Conservation (phyloP, 2,329 filamentous ascomycete genomes). For the Domatiomyces globalis region DNA sequence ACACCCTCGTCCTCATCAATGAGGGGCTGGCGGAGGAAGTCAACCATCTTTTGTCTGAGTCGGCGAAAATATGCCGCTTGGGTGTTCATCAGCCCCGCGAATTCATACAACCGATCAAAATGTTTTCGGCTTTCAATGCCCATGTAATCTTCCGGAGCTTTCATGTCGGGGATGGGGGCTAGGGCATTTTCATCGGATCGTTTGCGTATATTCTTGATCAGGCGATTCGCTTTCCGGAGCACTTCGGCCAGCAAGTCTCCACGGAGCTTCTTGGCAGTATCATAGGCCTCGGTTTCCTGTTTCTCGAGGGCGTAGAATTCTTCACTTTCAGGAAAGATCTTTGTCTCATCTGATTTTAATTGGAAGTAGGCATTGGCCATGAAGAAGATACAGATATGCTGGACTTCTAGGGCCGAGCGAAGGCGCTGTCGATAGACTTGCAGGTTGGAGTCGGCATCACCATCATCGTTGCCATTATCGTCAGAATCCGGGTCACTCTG, state of each 20-base stretch:
- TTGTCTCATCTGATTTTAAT: constrained; percentile 55
- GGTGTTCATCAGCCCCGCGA: constrained; percentile 53
- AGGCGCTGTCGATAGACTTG: constrained; percentile 51
- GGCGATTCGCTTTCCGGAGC: constrained; percentile 43
- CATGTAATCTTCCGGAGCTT: constrained; percentile 34
- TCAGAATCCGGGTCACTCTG: constrained; percentile 19
- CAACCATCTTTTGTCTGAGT: constrained; percentile 60
- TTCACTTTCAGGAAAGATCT: constrained; percentile 43
- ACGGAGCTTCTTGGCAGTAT: constrained; percentile 61
- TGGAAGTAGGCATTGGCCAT: constrained; percentile 72
- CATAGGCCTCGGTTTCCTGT: constrained; percentile 59
- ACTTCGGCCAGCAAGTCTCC: constrained; percentile 57
- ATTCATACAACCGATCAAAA: constrained; percentile 49
- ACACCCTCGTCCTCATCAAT: constrained; percentile 67
- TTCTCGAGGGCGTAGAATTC: constrained; percentile 46
- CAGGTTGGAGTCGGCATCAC: constrained; percentile 33
- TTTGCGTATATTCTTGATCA: constrained; percentile 51
- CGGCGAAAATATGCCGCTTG: constrained; percentile 58
- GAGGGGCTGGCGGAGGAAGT: constrained; percentile 57
- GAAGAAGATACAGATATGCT: constrained; percentile 75
- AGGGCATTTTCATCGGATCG: constrained; percentile 35
- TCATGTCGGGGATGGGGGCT: constrained; percentile 48
- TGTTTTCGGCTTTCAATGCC: constrained; percentile 62
- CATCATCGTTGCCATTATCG: constrained; percentile 22
- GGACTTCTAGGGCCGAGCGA: constrained; percentile 58